Conservation (phyloP, 768 basidiomycete genomes). For the Pleurotus tuber-regium region DNA sequence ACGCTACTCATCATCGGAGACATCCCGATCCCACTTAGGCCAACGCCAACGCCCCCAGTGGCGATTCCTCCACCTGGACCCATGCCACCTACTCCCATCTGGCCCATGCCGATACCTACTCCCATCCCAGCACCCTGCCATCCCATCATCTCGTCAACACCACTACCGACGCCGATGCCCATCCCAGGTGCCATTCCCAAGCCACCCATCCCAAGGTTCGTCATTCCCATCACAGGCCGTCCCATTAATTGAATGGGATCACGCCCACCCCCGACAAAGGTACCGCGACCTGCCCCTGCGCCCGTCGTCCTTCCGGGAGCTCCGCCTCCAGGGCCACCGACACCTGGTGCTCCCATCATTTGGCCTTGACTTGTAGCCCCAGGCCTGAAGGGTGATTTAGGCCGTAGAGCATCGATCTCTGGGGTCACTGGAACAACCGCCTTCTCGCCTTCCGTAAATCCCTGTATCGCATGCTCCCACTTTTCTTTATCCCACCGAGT, state of each 20-base stretch:
- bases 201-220: slow-evolving; percentile 16
- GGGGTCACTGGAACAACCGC: slow-evolving; percentile 67
- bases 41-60: slow-evolving; percentile 14
- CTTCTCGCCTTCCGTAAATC: slow-evolving; percentile 47
- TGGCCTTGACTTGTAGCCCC: slow-evolving; percentile 22
- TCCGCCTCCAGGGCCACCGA: slow-evolving; percentile 20
- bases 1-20: slow-evolving; percentile 12
- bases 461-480: slow-evolving; percentile 65
- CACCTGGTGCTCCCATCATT: slow-evolving; percentile 11
- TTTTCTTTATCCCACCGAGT: slow-evolving; percentile 57
- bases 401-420: slow-evolving; percentile 83
- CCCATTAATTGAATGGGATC: slow-evolving; percentile 31
- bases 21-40: slow-evolving; percentile 16
- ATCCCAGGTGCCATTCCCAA: slow-evolving; percentile 16
- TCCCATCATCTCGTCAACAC: slow-evolving; percentile 11
- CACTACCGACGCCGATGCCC: slow-evolving; percentile 15
- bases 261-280: slow-evolving; percentile 23
- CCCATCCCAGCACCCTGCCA: slow-evolving; percentile 21
- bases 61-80: slow-evolving; percentile 14
- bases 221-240: slow-evolving; percentile 28
- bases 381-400: slow-evolving; percentile 74
- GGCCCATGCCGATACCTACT: slow-evolving; percentile 19
- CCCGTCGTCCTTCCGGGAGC: slow-evolving; percentile 18
- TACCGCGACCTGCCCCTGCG: slow-evolving; percentile 17
- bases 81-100: slow-evolving; percentile 18